These are phyloP conservation scores for Viola pubescens DNA, from an alignment of 441 rosid species.

Conservation along the genomic window DNA sequence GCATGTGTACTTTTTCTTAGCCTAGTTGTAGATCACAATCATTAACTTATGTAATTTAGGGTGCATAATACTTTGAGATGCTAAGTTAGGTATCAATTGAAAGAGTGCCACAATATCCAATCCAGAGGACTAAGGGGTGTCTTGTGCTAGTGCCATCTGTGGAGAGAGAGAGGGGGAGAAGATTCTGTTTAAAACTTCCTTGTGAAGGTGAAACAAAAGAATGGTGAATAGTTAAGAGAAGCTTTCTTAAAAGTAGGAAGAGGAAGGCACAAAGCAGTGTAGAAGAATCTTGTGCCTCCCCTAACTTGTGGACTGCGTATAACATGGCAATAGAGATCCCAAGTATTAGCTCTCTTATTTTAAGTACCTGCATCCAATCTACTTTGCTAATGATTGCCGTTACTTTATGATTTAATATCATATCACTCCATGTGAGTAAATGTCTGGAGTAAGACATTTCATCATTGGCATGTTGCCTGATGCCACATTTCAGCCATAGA, in stretches of 20 bases:
- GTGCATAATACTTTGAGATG: neutral
- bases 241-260: slow-evolving; percentile 8
- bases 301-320: neutral
- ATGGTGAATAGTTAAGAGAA: slow-evolving; percentile 12
- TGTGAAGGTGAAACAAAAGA: slow-evolving; percentile 19
- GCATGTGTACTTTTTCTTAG: neutral
- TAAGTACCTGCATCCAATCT: neutral
- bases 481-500: slow-evolving; percentile 1
- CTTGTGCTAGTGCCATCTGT: neutral
- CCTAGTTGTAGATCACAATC: neutral
- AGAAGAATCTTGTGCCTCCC: slow-evolving; percentile 22
- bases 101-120: slow-evolving; percentile 5
- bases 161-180: neutral
- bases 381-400: too few relatives aligned
- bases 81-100: neutral
- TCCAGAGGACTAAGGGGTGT: neutral
- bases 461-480: neutral
- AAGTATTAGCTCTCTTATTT: neutral
- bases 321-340: neutral
- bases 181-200: slow-evolving; percentile 13
- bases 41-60: neutral
- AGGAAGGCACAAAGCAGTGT: slow-evolving; percentile 9
- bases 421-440: neutral
- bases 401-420: neutral
- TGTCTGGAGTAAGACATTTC: neutral